Base-by-base conservation (phyloP, 352 stramenopile species). In the Globisporangium polare region DNA sequence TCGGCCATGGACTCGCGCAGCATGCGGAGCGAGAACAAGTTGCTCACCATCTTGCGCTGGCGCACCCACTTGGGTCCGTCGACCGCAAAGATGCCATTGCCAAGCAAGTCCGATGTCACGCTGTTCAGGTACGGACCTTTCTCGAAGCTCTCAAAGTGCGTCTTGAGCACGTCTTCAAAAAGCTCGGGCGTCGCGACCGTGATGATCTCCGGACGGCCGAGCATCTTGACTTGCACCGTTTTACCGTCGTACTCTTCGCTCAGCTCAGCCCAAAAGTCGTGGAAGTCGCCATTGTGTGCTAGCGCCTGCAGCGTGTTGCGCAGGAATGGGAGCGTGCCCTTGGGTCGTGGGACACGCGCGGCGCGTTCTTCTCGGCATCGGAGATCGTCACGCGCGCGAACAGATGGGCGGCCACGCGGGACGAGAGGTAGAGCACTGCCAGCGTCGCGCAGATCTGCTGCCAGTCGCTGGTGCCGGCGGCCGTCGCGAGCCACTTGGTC, bases 81-180 rank as follows among this genome's bases (percentile, higher is more conserved):
- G 22, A 70, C 72, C 10, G 77, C 39, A 33, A 86, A 75, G 33
- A 83, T 80, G 47, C 69, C 69, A 53, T 83, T 64, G 51, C 74
- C 74, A 37, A 81, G 52, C 33, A 86, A 53, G 67, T 86, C 74
- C 20, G 35, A 65, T 17, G 72, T 68, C 35, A 79, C 63, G 31
- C 79, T 66, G 58, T 71, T 65, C 42, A 80, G 64, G 50, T 80
- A 72, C 26, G 71, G 57, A 20, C 74, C 74, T 59, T 83, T 83
- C 42, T 68, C 67, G 52, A 86, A 84, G 51, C 53, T 47, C 24
- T 82, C 68, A 52, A 82, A 78, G 46, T 83, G 77, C 20, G 73
- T 83, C 60, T 79, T 83, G 26, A 81, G 65, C 49, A 84, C 69
- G 15, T 81, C 68, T 47, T 87, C 75, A n/a, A 83, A 66, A 33